Base-by-base conservation (phyloP, 2,329 filamentous ascomycete species). In the Lachnellula willkommii region DNA sequence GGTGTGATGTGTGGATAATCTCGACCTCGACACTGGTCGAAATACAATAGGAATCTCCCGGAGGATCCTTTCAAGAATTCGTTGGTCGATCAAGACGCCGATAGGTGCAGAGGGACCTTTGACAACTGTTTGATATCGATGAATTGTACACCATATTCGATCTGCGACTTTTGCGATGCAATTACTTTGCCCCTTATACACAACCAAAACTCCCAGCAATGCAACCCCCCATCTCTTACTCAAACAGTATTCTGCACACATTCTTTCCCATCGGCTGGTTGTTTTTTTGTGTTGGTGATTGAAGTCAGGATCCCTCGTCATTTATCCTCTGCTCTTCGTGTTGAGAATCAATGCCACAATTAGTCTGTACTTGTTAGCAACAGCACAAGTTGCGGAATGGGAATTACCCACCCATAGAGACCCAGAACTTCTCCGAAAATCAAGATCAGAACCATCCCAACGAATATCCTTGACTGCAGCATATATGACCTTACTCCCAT, bases 351-450 rank as follows among this genome's bases (percentile, higher is more conserved):
- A 82, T 55, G 89, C 90, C 59, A 96, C 92, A 70, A 96, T 96
- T 63, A 96, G 83, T 47, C 90, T 95, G 39, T 11, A 57, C 28
- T 47, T 24, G 50, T 64, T 40, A 65, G 60, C 58, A 54, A 50
- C 15, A 45, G 20, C 36, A 52, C 4, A 50, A 6, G 4, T 15
- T 14, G 11, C 20, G 3, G 35, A 47, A n/a, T 28, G 12, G 37
- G 20, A 15, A 32, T n/a, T 47, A 72, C 87, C 65, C 79, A 96
- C 90, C 94, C 94, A 69, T 99, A 99, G 35, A 99, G 85, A 72
- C 94, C 94, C 71, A 99, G 72, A 17, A 99, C 94, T 79, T 99
- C 94, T 55, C 90, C 94, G 71, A 99, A 99, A 82, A 99, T 99
- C 61, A 97, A 81, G 65, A 97, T 97, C 67, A 99, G 77, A 47